Conservation (phyloP, 495 filamentous ascomycete species). For the Schizothecium vesticola region DNA sequence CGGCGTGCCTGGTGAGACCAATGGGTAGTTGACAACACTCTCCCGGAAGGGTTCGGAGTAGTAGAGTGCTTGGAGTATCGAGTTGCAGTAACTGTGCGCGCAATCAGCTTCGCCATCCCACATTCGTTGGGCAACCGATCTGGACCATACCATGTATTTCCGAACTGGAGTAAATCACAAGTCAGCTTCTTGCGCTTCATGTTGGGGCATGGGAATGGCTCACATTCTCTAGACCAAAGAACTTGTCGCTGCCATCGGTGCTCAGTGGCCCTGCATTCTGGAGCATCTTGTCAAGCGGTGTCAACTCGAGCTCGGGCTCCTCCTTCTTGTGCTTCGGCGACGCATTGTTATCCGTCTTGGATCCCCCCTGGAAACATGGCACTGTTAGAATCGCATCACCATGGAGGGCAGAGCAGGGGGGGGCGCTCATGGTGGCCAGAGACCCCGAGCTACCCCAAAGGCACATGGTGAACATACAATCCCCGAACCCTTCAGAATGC, state of each 20-base stretch:
- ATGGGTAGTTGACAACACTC: conserved; percentile 87
- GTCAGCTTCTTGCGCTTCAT: conserved; percentile 17
- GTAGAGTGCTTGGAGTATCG: conserved; percentile 93
- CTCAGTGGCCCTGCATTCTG: conserved; percentile 72
- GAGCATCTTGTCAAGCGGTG: conserved; percentile 78
- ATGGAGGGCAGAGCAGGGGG: not conserved
- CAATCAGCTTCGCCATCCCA: conserved; percentile 21
- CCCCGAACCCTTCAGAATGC: not conserved
- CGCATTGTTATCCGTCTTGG: conserved; percentile 36
- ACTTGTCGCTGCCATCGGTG: conserved; percentile 92
- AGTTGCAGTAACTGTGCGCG: conserved; percentile 80
- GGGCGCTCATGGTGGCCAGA: too few species aligned
- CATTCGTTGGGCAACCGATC: not conserved
- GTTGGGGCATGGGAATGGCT: conserved; percentile 28
- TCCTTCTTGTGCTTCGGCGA: conserved; percentile 61
- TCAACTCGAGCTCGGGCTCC: conserved; percentile 58
- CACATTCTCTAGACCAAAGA: conserved; percentile 98
- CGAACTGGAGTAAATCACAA: conserved; percentile 57
- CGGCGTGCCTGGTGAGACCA: conserved; percentile 41
- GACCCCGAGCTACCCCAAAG: not conserved
- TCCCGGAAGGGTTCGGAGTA: conserved; percentile 94
- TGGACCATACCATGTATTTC: conserved; percentile 84
- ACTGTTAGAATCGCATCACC: conserved; percentile 2
- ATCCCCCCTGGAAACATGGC: conserved; percentile 23
- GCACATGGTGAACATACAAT: not conserved